Percentiles rank a stretch among this genome's conserved stretches.
Evolutionary conservation across 2,329 filamentous ascomycete species (phyloP).

Genomic region (Capronia epimyces): DNA sequence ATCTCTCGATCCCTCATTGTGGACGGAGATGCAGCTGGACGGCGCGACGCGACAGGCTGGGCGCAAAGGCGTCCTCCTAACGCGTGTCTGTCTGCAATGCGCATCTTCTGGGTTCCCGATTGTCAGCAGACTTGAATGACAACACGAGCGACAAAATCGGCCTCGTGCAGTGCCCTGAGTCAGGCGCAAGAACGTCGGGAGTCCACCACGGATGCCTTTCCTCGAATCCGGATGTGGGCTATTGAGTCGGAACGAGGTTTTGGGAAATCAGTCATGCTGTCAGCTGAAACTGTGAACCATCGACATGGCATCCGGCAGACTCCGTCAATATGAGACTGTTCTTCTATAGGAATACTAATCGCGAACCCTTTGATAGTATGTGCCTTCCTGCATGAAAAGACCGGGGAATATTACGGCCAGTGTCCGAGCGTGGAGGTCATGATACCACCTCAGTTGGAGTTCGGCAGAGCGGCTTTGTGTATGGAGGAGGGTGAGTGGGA

Average conservation of each 20-base stretch:
- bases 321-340: background rate
- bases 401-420: background rate
- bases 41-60: slow-evolving; percentile 22
- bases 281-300: slow-evolving; percentile 1
- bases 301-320: background rate
- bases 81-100: slow-evolving; percentile 10
- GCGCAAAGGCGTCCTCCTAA: slow-evolving; percentile 11
- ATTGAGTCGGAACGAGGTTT: slow-evolving; percentile 2
- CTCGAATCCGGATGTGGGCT: background rate
- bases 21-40: slow-evolving; percentile 17
- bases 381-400: background rate
- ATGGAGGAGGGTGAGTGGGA: background rate
- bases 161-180: slow-evolving; percentile 11
- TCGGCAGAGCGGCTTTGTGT: background rate
- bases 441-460: background rate
- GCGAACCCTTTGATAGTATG: no score
- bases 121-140: slow-evolving; percentile 18
- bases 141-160: slow-evolving; percentile 8
- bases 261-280: slow-evolving; percentile 3
- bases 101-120: background rate
- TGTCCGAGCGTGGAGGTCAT: background rate
- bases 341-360: background rate
- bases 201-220: background rate
- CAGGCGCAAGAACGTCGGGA: slow-evolving; percentile 4
- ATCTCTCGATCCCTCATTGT: background rate